These are phyloP conservation scores for Sporisorium graminicola DNA, from an alignment of 1,284 basidiomycete species.

Conservation along the genomic window DNA sequence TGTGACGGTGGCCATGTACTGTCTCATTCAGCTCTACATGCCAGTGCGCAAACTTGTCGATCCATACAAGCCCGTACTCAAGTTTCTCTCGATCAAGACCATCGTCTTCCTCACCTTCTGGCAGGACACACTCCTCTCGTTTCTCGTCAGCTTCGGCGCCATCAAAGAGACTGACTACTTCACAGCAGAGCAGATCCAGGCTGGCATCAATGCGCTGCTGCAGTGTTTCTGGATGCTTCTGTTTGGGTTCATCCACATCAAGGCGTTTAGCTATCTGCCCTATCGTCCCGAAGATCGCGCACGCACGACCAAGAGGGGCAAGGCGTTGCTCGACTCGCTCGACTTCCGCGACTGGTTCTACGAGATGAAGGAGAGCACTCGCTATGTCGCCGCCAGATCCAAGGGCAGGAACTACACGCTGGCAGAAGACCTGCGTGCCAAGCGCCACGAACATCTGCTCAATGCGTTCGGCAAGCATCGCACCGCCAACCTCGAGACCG, in stretches of 20 bases:
- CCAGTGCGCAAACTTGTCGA: slow-evolving; percentile 75
- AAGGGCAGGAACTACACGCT: slow-evolving; percentile 50
- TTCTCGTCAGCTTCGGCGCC: slow-evolving; percentile 76
- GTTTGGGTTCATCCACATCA: slow-evolving; percentile 79
- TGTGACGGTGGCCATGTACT: slow-evolving; percentile 83
- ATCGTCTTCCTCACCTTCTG: slow-evolving; percentile 85
- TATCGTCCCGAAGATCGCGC: slow-evolving; percentile 71
- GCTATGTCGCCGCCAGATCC: slow-evolving; percentile 47
- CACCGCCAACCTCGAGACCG: slow-evolving; percentile 31
- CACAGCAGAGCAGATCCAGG: slow-evolving; percentile 81
- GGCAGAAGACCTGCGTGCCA: slow-evolving; percentile 55
- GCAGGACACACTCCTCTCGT: slow-evolving; percentile 78
- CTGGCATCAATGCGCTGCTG: slow-evolving; percentile 78
- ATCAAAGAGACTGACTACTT: slow-evolving; percentile 76
- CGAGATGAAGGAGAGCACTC: slow-evolving; percentile 55
- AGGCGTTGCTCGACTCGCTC: slow-evolving; percentile 51
- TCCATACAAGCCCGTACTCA: slow-evolving; percentile 78
- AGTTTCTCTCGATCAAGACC: slow-evolving; percentile 78
- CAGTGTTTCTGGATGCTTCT: slow-evolving; percentile 79
- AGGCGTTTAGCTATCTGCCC: slow-evolving; percentile 80
- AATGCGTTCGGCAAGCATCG: slow-evolving; percentile 54
- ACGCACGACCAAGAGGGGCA: slow-evolving; percentile 35
- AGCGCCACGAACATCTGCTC: slow-evolving; percentile 52
- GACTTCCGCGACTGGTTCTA: slow-evolving; percentile 63
- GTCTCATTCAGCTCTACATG: slow-evolving; percentile 81